These are phyloP conservation scores for Beauveria scarabaeidicola DNA, from an alignment of 2,329 filamentous ascomycete species.

Conservation along the genomic window DNA sequence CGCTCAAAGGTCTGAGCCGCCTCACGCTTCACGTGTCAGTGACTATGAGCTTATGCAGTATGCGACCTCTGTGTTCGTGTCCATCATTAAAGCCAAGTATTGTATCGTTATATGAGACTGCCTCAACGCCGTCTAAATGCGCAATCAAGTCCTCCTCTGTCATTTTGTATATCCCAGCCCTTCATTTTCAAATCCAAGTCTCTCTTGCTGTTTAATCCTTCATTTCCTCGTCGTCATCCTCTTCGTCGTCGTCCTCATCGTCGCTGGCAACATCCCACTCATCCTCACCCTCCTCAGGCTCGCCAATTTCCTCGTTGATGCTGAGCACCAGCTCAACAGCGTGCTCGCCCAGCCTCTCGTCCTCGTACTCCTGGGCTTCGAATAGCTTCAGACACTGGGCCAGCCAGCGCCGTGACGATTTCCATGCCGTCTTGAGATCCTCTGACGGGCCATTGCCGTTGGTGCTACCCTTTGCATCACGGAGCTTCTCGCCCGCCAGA, in stretches of 20 bases:
- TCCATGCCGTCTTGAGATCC: slow-evolving; percentile 54
- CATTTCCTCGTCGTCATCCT: slow-evolving; percentile 49
- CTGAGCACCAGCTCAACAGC: slow-evolving; percentile 59
- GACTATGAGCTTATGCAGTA: background rate
- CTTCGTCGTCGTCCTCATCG: slow-evolving; percentile 36
- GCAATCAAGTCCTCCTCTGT: background rate
- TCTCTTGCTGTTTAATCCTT: slow-evolving; percentile 41
- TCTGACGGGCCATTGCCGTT: slow-evolving; percentile 30
- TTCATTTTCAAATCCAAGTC: slow-evolving; percentile 16
- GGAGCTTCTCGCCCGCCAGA: slow-evolving; percentile 62
- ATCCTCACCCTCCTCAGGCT: slow-evolving; percentile 46
- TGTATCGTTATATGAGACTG: background rate
- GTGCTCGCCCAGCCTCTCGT: slow-evolving; percentile 68
- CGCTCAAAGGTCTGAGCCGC: background rate
- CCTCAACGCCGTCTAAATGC: slow-evolving; percentile 20
- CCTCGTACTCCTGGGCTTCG: slow-evolving; percentile 71
- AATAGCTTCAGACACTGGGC: slow-evolving; percentile 76
- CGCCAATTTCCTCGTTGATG: slow-evolving; percentile 57
- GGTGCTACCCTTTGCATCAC: slow-evolving; percentile 26
- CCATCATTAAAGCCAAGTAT: slow-evolving; percentile 9
- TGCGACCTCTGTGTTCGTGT: background rate
- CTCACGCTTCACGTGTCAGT: background rate
- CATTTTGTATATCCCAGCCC: slow-evolving; percentile 17
- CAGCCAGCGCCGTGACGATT: slow-evolving; percentile 74
- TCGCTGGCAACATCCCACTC: slow-evolving; percentile 44